Percentiles rank a stretch among this genome's conserved stretches.
Evolutionary conservation across 139 green algal genomes (phyloP).

Genomic region (Volvox africanus): DNA sequence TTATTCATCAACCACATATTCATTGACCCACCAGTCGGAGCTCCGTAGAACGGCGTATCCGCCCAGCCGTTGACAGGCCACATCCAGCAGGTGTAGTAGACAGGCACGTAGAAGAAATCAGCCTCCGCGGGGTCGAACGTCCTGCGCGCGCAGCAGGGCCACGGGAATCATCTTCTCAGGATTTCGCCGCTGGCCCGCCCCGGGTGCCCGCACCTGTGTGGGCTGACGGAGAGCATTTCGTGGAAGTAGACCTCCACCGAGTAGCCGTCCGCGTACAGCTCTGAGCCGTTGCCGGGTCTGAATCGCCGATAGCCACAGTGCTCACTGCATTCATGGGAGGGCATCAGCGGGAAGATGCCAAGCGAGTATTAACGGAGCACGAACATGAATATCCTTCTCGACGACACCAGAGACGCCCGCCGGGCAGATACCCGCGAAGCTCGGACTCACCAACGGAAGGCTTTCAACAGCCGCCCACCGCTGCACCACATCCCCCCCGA

Average conservation of each 20-base stretch:
- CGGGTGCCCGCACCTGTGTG: conserved; percentile 3
- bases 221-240: conserved; percentile 68
- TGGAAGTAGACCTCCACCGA: conserved; percentile 67
- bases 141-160: not conserved
- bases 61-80: conserved; percentile 42
- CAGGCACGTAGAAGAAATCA: conserved; percentile 75
- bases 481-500: not conserved
- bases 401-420: too few relatives aligned
- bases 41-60: conserved; percentile 29
- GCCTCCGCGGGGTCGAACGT: conserved; percentile 69
- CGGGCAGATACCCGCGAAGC: too few relatives aligned
- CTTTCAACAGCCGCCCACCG: too few relatives aligned
- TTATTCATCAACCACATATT: too few relatives aligned
- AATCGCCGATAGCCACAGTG: conserved; percentile 52
- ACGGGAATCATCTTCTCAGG: not conserved
- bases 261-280: conserved; percentile 39
- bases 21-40: conserved; percentile 6
- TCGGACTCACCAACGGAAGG: too few relatives aligned
- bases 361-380: too few relatives aligned
- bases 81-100: conserved; percentile 40
- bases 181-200: too few relatives aligned
- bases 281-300: conserved; percentile 23
- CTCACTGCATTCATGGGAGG: not conserved
- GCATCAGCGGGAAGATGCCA: too few relatives aligned
- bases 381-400: too few relatives aligned